Base-by-base conservation (phyloP, 164 flowering plant species). In the Paratinospora sagittata region DNA sequence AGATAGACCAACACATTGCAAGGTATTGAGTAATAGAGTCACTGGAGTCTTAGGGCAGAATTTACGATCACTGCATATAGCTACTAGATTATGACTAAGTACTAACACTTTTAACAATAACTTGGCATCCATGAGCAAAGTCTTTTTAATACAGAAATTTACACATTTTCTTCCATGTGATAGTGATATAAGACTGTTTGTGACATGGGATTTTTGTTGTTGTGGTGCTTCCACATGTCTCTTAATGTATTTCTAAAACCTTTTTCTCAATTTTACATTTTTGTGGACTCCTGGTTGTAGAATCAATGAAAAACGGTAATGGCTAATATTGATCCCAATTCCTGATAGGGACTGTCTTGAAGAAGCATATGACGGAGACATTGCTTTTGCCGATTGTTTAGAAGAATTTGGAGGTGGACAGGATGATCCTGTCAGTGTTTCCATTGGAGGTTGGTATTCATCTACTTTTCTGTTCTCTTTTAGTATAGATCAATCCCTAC, bases 361-460 rank as follows among this genome's bases (percentile, higher is more conserved):
- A 72, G 94, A 87, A 75, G 90, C 92, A 68, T 87, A 74, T 77
- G 78, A 79, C 76, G 96, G 90, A 52, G 98, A 92, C 66, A 74
- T 72, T 49, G 72, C 79, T 27, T 92, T 95, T 84, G 97, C 93
- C 17, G 96, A 89, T 73, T 78, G 90, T 3, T 76, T 95, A 75
- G 96, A 92, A 82, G 84, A 83, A 72, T 92, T 95, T 84, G 91
- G 93, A 57, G 94, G 91, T 77, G 98, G 94, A 39, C 76, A 74
- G 69, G 97, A 95, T 85, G 99, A 95, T 83, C 97, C 91, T 73
- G 70, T 89, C 45, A 89, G 99, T 73, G 82, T 89, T 61, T 86
- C 99, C 21, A 81, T 91, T 39, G 99, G 99, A 89, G 99, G 99
- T 95, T 77, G 65, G 67, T 76, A 41, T 49, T 33, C 67, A 17